Evolutionary conservation across 768 basidiomycete species (phyloP).

Genomic region (Psilocybe sp.): DNA sequence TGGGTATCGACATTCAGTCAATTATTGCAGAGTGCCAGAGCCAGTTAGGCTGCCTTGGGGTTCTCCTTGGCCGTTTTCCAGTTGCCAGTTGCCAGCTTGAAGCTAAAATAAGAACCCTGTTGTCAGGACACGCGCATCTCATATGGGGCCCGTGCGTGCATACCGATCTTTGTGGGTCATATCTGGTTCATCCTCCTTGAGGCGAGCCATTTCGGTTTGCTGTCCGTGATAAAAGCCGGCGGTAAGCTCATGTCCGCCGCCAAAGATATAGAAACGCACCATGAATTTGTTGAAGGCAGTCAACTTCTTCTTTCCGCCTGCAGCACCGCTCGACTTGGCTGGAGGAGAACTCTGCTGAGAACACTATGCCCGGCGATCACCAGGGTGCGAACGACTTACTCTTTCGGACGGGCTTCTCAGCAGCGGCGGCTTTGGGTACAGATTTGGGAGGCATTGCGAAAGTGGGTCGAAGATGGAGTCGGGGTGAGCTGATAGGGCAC

Average conservation of each 20-base stretch:
- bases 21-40: neutral
- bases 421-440: constrained; percentile 27
- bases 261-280: constrained; percentile 27
- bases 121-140: neutral
- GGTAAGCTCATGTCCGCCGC: neutral
- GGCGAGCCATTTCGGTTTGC: constrained; percentile 75
- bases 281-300: constrained; percentile 78
- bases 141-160: constrained; percentile 10
- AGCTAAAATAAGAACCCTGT: constrained; percentile 34
- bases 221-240: constrained; percentile 25
- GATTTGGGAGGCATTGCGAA: constrained; percentile 42
- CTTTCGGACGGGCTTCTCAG: constrained; percentile 56
- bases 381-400: constrained; percentile 34
- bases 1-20: neutral
- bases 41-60: constrained; percentile 35
- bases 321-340: constrained; percentile 54
- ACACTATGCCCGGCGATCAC: constrained; percentile 11
- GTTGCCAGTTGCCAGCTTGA: constrained; percentile 72
- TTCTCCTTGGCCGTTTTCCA: constrained; percentile 78
- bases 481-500: constrained; percentile 7
- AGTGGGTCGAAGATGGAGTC: constrained; percentile 3
- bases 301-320: constrained; percentile 54
- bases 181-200: constrained; percentile 74
- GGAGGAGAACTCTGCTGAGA: constrained; percentile 16
- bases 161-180: constrained; percentile 75